These are phyloP conservation scores for Cladophialophora psammophila DNA, from an alignment of 2,329 filamentous ascomycete genomes.

Conservation along the genomic window DNA sequence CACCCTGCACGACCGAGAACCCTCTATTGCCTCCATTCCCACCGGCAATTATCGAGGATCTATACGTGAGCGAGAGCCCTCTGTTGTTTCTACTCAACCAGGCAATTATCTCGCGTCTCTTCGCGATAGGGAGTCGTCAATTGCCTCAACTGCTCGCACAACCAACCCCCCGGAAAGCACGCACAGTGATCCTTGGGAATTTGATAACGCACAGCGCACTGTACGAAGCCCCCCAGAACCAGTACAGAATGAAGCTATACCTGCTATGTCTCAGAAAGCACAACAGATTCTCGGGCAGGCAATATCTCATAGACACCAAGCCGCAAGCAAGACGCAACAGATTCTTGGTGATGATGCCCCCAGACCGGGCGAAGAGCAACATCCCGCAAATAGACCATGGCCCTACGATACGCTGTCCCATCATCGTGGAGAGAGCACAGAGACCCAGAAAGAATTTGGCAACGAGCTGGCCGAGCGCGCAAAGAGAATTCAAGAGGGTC, in stretches of 20 bases:
- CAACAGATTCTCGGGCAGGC: constrained; percentile 51
- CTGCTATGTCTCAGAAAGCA: constrained; percentile 46
- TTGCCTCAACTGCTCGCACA: constrained; percentile 46
- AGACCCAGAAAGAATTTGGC: constrained; percentile 58
- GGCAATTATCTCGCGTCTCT: constrained; percentile 14
- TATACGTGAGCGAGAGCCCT: constrained; percentile 38
- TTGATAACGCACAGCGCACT: constrained; percentile 57
- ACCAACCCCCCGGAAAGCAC: constrained; percentile 58
- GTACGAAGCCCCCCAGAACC: constrained; percentile 26
- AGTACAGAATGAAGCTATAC: constrained; percentile 32
- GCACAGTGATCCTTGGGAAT: constrained; percentile 63
- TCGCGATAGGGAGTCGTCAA: constrained; percentile 41
- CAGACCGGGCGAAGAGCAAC: constrained; percentile 12
- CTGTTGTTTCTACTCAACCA: constrained; percentile 33
- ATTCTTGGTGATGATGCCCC: constrained; percentile 35
- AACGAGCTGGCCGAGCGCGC: constrained; percentile 58
- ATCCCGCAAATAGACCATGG: constrained; percentile 21
- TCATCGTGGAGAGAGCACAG: constrained; percentile 55
- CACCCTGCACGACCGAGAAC: constrained; percentile 21
- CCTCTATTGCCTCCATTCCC: constrained; percentile 39
- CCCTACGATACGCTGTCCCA: constrained; percentile 55
- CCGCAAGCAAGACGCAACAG: constrained; percentile 36
- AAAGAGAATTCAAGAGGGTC: constrained; percentile 56
- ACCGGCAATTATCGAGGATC: constrained; percentile 7
- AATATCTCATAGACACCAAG: constrained; percentile 44